Evolutionary conservation across 2,329 filamentous ascomycete genomes (phyloP), one percentile per base, ranked within the genome.

Genomic region (Fonsecaea monophora): DNA sequence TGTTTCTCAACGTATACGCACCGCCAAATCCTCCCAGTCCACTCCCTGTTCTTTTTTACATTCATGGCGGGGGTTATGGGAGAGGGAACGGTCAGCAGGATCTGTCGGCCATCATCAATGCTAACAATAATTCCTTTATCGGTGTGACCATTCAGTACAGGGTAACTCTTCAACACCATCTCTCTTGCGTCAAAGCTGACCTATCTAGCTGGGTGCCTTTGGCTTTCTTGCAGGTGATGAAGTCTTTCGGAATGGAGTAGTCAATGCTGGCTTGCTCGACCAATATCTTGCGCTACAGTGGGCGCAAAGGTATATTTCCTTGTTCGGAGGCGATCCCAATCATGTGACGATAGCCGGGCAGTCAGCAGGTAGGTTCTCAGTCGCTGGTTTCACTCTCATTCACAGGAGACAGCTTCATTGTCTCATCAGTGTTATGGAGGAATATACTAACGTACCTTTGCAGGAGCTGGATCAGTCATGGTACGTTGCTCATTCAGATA

Each of bases 211-310:
- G 8, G 81, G 79, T 30, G 81, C 81, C 0, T 82, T 83, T 71
- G 81, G 81, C 0, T 83, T 82, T 75, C 78, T 38, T 73, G 84
- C 86, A 0, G 83, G 86, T 4, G 82, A 86, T 45, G 78, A 83
- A 35, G 80, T 90, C 9, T 81, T 82, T 42, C 74, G 78, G 4
- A 78, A 86, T 69, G 88, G 88, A 0, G 81, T 84, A 57, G 79
- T 90, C 8, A 91, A 91, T 72, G 86, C 79, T 1, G 89, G 89
- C 0, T 75, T 91, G 7, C 79, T 89, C 2, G 89, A 91, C 71
- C 87, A 90, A 76, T 81, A 87, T 18, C 82, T 85, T 32, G 79
- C 85, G 2, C 75, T 91, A 54, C 74, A 84, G 58, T 91, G 89
- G 89, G 83, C 90, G 0, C 82, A 86, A 72, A 77, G 82, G 40